phyloP scores from a whole-genome alignment of 768 basidiomycete species.

The Sarcodon sp. region DNA sequence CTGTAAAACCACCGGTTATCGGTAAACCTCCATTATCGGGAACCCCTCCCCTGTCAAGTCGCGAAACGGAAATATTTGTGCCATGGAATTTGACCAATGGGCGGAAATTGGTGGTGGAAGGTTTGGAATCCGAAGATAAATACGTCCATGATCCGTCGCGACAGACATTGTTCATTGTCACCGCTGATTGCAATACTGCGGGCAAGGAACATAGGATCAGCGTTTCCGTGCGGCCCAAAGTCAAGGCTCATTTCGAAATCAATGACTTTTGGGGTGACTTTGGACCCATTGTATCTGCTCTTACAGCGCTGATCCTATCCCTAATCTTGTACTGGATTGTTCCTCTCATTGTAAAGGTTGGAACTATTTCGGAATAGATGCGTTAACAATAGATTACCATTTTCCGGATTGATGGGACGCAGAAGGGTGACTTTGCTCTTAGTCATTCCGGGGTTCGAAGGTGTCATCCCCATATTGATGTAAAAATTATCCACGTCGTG shows the following conservation, averaged over 20 bases:
- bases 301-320: conserved; percentile 4
- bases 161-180: conserved; percentile 67
- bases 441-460: no score
- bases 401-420: no score
- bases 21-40: conserved; percentile 25
- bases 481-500: no score
- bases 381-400: no score
- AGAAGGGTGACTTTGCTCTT: no score
- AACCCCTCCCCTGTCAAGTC: conserved; percentile 28
- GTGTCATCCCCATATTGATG: no score
- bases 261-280: conserved; percentile 62
- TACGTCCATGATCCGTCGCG: conserved; percentile 47
- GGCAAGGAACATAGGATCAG: conserved; percentile 34
- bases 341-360: no score
- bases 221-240: conserved; percentile 44
- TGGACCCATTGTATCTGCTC: conserved; percentile 10
- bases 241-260: conserved; percentile 34
- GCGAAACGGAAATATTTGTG: conserved; percentile 76
- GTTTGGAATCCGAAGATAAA: conserved; percentile 35
- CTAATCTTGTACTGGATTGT: not conserved
- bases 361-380: no score
- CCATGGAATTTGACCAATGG: conserved; percentile 49
- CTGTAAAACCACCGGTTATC: conserved; percentile 7
- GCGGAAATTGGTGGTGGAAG: conserved; percentile 43
- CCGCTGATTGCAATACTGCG: conserved; percentile 22